Base-by-base conservation (phyloP, 345 rosid genomes). In the Syzygium aqueum region DNA sequence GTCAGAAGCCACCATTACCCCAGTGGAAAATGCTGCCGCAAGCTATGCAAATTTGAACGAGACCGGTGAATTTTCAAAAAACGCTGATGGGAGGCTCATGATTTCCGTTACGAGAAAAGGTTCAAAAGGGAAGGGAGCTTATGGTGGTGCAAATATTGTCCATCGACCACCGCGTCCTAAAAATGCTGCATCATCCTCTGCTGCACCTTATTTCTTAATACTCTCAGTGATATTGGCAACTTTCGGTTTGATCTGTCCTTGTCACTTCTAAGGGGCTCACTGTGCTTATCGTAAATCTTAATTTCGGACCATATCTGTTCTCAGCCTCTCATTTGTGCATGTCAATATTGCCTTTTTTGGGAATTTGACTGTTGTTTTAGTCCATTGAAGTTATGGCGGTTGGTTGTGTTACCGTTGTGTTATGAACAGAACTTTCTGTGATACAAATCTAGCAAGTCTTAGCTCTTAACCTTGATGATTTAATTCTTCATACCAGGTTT, bases 91-190 rank as follows among this genome's bases (percentile, higher is more conserved):
- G 40, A 84, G 78, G 15, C 51, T 80, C 23, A 30, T 77, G 25
- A 4, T 49, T 43, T 46, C 83, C 17, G 53, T 51, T 30, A 53
- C 90, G 11, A 85, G 43, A 11, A 92, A 84, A 63, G 87, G 85
- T 13, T 84, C 82, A 23, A 86, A 14, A 86, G 93, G 93, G 17
- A 91, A 87, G 86, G 93, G 92, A 54, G 73, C 85, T 77, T 78
- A 67, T 67, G 93, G 93, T 12, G 92, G 89, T 67, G 54, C 90
- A 51, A 91, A 88, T 85, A 4, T 15, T 11, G 87, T 40, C 51
- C 93, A 80, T 49, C 91, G 52, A 73, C 27, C 82, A 4, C 92
- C 86, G 22, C 85, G 33, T 27, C 51, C 54, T 8, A 25, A 11
- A 86, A 86, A 85, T 51, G 63, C 85, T 51, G 90, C 93, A n/a